Conservation (phyloP, 495 filamentous ascomycete species). For the Neurospora cerealis region DNA sequence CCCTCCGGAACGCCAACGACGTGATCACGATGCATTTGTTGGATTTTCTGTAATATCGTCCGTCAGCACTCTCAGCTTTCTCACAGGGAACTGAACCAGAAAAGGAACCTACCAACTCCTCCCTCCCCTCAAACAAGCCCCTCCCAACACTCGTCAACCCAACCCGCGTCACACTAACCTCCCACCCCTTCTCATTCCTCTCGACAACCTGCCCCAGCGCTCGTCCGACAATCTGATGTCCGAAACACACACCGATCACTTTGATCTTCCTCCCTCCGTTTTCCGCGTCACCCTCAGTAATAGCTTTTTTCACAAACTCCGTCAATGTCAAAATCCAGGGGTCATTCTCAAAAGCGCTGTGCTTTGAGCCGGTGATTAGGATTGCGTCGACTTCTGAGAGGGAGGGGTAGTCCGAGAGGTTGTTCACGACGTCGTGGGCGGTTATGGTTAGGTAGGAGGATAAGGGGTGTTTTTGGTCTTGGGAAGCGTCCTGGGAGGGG, state of each 20-base stretch:
- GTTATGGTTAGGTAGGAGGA: constrained; percentile 46
- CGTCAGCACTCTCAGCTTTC: not conserved
- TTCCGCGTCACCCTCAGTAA: not conserved
- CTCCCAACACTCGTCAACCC: constrained; percentile 60
- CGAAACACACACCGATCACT: constrained; percentile 79
- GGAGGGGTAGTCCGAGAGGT: constrained; percentile 47
- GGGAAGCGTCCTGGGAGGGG: not conserved
- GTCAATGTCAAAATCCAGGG: constrained; percentile 72
- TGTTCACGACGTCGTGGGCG: constrained; percentile 56
- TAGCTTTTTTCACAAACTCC: constrained; percentile 51
- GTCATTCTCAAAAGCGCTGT: constrained; percentile 47
- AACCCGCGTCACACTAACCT: constrained; percentile 63
- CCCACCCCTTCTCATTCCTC: constrained; percentile 66
- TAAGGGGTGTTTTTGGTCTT: constrained; percentile 8
- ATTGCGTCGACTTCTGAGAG: constrained; percentile 71
- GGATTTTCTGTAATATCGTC: constrained; percentile 34
- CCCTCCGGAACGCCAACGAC: constrained; percentile 54
- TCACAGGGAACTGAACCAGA: not conserved
- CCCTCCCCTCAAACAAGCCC: constrained; percentile 54
- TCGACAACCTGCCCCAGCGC: constrained; percentile 61
- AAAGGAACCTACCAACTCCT: constrained; percentile 49
- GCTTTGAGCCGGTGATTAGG: constrained; percentile 64
- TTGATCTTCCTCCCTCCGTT: constrained; percentile 40
- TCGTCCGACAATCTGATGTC: constrained; percentile 80
- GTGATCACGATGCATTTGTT: constrained; percentile 87